These are phyloP conservation scores for Avena insularis DNA, from an alignment of 176 grass and related monocot species.

Conservation along the genomic window DNA sequence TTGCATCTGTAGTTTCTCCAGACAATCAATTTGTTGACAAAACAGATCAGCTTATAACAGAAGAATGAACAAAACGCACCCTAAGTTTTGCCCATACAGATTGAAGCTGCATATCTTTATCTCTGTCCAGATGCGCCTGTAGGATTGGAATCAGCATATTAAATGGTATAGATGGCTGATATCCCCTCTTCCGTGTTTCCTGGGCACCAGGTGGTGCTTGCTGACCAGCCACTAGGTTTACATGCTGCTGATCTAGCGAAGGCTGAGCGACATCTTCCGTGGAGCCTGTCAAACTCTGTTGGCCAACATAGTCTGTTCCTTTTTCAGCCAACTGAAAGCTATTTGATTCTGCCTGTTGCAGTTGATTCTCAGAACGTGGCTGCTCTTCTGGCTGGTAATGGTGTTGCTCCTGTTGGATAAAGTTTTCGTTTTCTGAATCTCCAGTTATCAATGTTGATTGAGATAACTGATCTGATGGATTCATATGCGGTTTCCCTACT, in stretches of 20 bases:
- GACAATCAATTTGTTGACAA: conserved; percentile 28
- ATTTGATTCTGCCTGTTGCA: conserved; percentile 48
- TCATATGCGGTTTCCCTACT: conserved; percentile 35
- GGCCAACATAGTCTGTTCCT: conserved; percentile 41
- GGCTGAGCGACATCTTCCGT: conserved; percentile 46
- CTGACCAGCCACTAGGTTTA: conserved; percentile 44
- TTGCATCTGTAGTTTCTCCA: conserved; percentile 21
- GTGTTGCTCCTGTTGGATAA: conserved; percentile 14
- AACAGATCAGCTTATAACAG: conserved; percentile 22
- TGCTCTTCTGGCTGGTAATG: conserved; percentile 30
- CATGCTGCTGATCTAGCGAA: conserved; percentile 42
- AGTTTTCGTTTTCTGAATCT: conserved; percentile 44
- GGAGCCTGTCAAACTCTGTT: conserved; percentile 42
- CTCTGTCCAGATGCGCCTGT: conserved; percentile 92
- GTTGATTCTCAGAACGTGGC: conserved; percentile 35
- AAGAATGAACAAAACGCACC: conserved; percentile 51
- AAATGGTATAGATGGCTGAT: conserved; percentile 85
- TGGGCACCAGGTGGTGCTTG: conserved; percentile 63
- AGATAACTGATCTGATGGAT: conserved; percentile 39
- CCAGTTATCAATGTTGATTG: conserved; percentile 43
- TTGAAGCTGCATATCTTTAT: conserved; percentile 97
- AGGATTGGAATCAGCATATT: conserved; percentile 96
- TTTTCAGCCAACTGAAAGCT: conserved; percentile 57
- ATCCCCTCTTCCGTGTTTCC: conserved; percentile 59
- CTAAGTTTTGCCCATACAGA: conserved; percentile 83